Evolutionary conservation across 2,329 filamentous ascomycete species (phyloP), one percentile per base, ranked within the genome.

Genomic region (Trichoderma sp.): DNA sequence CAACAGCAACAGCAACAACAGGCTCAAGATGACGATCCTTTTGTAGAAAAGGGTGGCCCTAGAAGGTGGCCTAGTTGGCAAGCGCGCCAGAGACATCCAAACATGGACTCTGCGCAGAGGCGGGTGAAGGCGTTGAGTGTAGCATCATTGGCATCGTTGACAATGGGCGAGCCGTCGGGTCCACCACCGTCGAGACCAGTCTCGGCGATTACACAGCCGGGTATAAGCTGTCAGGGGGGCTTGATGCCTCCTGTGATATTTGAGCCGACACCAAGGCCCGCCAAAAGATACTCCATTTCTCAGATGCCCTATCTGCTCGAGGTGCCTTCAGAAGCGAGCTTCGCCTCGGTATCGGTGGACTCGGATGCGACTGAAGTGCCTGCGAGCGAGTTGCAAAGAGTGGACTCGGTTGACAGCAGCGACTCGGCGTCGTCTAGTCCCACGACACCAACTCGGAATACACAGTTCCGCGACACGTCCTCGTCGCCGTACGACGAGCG

Each of bases 401-500:
- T 52, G 1, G 71, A 69, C n/a, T 59, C 52, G 63, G 34, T 59
- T 16, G 49, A 69, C 18, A 18, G 56, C 59, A 60, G 66, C 34
- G 39, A 46, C 26, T 71, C 72, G 13, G 68, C 66, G 13, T 67
- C 72, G 11, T 52, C 55, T 4, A 72, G 70, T 26, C 70, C 68
- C 14, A 24, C 39, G 54, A 68, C 71, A 2, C 66, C 69, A 1
- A 65, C 14, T 30, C 6, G 68, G 58, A 37, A 24, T 37, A 16
- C 28, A 21, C 26, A 13, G 10, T 58, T 59, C 28, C n/a, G n/a
- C 5, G 11, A 61, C 5, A 67, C 69, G 18, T 72, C 73, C 34
- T 73, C 75, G 0, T 77, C 77, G 37, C 75, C 78, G 1, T 79
- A 76, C 51, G 76, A 76, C 55, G 79, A 80, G 60, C 71, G 75